phyloP scores from a whole-genome alignment of 345 rosid genomes.

The Stellera chamaejasme region DNA sequence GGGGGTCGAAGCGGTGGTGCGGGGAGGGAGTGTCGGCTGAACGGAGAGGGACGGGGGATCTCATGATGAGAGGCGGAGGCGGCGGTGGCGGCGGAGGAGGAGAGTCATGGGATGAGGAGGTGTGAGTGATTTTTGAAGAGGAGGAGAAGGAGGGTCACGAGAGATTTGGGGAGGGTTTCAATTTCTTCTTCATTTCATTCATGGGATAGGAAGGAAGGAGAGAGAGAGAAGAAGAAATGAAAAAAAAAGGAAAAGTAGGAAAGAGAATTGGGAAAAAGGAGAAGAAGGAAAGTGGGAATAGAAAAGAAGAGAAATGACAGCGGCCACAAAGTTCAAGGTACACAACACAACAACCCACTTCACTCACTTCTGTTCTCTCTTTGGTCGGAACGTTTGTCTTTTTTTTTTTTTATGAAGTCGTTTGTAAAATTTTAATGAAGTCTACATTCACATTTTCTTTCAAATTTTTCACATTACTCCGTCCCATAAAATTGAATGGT shows the following conservation, averaged over 20 bases:
- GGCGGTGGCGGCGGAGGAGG: conserved; percentile 8
- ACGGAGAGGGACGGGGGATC: conserved; percentile 53
- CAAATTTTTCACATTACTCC: not conserved
- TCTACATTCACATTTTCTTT: not conserved
- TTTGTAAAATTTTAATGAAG: not conserved
- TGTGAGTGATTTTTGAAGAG: conserved; percentile 3
- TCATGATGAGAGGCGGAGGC: conserved; percentile 33
- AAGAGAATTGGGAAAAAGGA: conserved; percentile 11
- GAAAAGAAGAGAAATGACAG: not conserved
- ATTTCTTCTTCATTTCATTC: not conserved
- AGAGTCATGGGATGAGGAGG: conserved; percentile 28
- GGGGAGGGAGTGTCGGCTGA: conserved; percentile 54
- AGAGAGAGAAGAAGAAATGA: conserved; percentile 2
- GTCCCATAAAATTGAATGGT: no score
- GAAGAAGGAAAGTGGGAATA: conserved; percentile 6
- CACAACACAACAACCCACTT: not conserved
- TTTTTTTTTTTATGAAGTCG: no score
- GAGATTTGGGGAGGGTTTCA: conserved; percentile 2
- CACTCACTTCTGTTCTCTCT: not conserved
- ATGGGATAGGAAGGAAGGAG: conserved; percentile 11
- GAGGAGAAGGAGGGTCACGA: conserved; percentile 15
- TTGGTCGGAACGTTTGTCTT: not conserved
- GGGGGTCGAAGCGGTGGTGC: conserved; percentile 26
- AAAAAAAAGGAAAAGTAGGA: not conserved
- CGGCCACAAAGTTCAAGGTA: no score